Percentiles rank a stretch among this genome's conserved stretches.
Evolutionary conservation across 2,329 filamentous ascomycete genomes (phyloP).

Genomic region (Nannizziopsis barbatae): DNA sequence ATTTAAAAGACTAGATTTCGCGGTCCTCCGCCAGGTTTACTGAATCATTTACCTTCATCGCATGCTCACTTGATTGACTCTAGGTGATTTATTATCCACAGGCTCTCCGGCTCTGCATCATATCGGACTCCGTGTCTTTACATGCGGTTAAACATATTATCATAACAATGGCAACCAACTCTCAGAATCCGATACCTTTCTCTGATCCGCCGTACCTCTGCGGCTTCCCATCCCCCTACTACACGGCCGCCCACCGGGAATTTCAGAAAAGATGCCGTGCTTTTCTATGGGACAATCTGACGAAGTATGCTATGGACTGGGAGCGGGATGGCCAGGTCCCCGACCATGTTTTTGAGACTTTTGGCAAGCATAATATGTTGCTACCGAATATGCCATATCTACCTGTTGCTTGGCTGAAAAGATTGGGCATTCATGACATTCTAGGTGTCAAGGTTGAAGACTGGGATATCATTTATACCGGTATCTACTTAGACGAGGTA

Average conservation of each 20-base stretch:
- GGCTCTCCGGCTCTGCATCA: no score
- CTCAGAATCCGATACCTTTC: slow-evolving; percentile 47
- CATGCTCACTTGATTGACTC: no score
- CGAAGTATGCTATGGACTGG: slow-evolving; percentile 56
- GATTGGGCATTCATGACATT: slow-evolving; percentile 54
- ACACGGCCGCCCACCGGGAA: slow-evolving; percentile 51
- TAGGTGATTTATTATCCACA: no score
- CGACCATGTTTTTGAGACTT: slow-evolving; percentile 51
- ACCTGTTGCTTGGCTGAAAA: slow-evolving; percentile 56
- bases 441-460: slow-evolving; percentile 59
- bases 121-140: no score
- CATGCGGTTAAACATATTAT: not conserved
- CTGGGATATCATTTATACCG: slow-evolving; percentile 59
- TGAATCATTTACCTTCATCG: no score
- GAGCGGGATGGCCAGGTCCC: slow-evolving; percentile 55
- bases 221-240: slow-evolving; percentile 61
- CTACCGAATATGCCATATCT: slow-evolving; percentile 58
- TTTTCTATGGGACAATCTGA: slow-evolving; percentile 54
- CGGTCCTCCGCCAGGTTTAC: no score
- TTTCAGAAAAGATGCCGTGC: slow-evolving; percentile 59
- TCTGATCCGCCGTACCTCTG: slow-evolving; percentile 61
- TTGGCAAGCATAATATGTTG: slow-evolving; percentile 56
- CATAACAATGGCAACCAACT: slow-evolving; percentile 22
- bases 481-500: slow-evolving; percentile 60
- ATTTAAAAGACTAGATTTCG: no score